Evolutionary conservation across 176 grass and related monocot genomes (phyloP), one percentile per base, ranked within the genome.

Genomic region (Bolboschoenus planiculmis): DNA sequence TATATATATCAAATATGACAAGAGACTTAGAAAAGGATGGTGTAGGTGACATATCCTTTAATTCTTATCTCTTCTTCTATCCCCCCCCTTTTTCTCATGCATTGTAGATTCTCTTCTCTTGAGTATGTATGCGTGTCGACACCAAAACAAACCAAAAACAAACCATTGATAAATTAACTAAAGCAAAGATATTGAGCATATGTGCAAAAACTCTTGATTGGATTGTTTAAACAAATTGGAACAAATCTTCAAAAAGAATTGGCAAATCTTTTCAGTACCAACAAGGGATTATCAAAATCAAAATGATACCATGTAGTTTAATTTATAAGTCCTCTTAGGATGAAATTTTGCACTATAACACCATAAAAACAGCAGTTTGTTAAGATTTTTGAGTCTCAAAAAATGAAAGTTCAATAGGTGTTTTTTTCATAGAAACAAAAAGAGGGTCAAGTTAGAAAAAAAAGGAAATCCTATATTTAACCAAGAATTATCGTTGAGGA

Each of bases 1-100:
- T n/a, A n/a, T 1, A 37, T 9, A 5, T 10, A 53, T 59, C 77
- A 79, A 24, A 56, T 24, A 48, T 31, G 24, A 48, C 34, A 63
- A 81, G 18, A 82, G 79, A 60, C 47, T 62, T 58, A 16, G 7
- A 80, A 82, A 82, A 36, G 79, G 40, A 82, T 82, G 57, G 79
- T 64, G 35, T 48, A 46, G 1, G 39, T 63, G 23, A 82, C 39
- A 82, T 82, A 48, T 65, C 36, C 79, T 82, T 82, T 65, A 51
- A 51, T 76, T 76, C 55, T 58, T 10, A 3, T 47, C n/a, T 82
- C 37, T 64, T 48, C 33, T 62, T 30, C n/a, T n/a, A n/a, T n/a
- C n/a, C n/a, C 34, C 4, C 21, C 18, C 10, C 24, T 48, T 65
- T 64, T 63, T 80, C 50, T 43, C 21, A 61, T 62, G 10, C 48